Evolutionary conservation across 257 asterid genomes (phyloP), one percentile per base, ranked within the genome.

Genomic region (Lithospermum erythrorhizon): DNA sequence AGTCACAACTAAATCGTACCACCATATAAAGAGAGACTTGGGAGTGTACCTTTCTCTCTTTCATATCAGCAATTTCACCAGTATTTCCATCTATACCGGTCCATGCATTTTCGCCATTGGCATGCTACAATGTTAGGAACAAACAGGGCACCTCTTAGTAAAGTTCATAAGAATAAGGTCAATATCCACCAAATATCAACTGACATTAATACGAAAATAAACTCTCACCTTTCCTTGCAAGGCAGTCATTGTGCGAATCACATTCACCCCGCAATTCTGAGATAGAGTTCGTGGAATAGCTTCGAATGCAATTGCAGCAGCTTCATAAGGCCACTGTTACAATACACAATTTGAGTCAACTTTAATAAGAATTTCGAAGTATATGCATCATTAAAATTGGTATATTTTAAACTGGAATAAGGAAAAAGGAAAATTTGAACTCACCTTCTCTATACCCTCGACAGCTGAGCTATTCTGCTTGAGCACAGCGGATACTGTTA

Each of bases 231-330:
- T 82, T 66, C 98, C 98, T 74, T 86, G 97, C 73, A 93, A 72
- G 64, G 91, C 90, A 69, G 97, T 93, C 97, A 88, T 93, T 14
- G 82, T 89, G 14, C 98, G 85, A 65, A 93, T 86, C 64, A 93
- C 96, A 72, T 89, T 89, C 58, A 93, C 95, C 35, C 98, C 98
- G 61, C 98, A 93, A 80, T 93, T 93, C 81, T 93, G 98, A 41
- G 94, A 95, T 77, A 93, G 76, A 67, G 98, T 93, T 75, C 95
- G 84, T 22, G 98, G 98, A 13, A 56, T 56, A 24, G 60, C 60
- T 24, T 56, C 60, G n/a, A 56, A 56, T 14, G 60, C 60, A 56
- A 56, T 56, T 22, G 60, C 60, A 13, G 60, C 60, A 56, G 60
- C 60, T 56, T 56, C 60, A 56, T 56, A 56, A 24, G 60, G 60